Percentiles rank a stretch among this genome's conserved stretches.
phyloP scores from a whole-genome alignment of 2,329 filamentous ascomycete species.

The Claviceps paspali region DNA sequence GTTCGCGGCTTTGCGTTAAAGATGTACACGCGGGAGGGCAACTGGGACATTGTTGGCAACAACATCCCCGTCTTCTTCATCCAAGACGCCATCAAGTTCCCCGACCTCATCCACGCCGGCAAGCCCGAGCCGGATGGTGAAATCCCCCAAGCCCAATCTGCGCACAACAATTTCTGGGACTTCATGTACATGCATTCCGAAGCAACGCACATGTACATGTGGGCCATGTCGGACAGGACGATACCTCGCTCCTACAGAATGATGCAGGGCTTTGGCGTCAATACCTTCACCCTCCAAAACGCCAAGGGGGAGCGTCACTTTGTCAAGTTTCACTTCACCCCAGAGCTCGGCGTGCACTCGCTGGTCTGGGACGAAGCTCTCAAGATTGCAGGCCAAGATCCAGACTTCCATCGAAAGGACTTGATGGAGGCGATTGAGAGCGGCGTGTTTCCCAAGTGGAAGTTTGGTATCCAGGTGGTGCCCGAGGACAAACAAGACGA shows the following conservation, averaged over 20 bases:
- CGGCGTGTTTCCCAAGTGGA: slow-evolving; percentile 60
- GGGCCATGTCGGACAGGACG: slow-evolving; percentile 59
- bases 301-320: slow-evolving; percentile 53
- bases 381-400: slow-evolving; percentile 59
- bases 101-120: slow-evolving; percentile 45
- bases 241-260: slow-evolving; percentile 65
- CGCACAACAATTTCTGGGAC: slow-evolving; percentile 68
- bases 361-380: slow-evolving; percentile 69
- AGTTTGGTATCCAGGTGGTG: slow-evolving; percentile 67
- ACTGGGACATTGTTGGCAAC: slow-evolving; percentile 7
- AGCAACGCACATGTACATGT: slow-evolving; percentile 66
- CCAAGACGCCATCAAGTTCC: slow-evolving; percentile 61
- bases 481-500: slow-evolving; percentile 56
- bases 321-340: slow-evolving; percentile 66
- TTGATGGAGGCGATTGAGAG: slow-evolving; percentile 58
- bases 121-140: slow-evolving; percentile 44
- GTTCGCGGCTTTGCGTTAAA: slow-evolving; percentile 60
- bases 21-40: slow-evolving; percentile 46
- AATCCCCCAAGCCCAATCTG: slow-evolving; percentile 54
- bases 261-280: slow-evolving; percentile 80
- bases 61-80: slow-evolving; percentile 18
- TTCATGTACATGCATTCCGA: slow-evolving; percentile 50
- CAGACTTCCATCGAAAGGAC: slow-evolving; percentile 71
- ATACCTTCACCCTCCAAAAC: slow-evolving; percentile 59
- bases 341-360: slow-evolving; percentile 59